These are phyloP conservation scores for Cystobasidium onofrii DNA, from an alignment of 768 basidiomycete species.

Conservation along the genomic window DNA sequence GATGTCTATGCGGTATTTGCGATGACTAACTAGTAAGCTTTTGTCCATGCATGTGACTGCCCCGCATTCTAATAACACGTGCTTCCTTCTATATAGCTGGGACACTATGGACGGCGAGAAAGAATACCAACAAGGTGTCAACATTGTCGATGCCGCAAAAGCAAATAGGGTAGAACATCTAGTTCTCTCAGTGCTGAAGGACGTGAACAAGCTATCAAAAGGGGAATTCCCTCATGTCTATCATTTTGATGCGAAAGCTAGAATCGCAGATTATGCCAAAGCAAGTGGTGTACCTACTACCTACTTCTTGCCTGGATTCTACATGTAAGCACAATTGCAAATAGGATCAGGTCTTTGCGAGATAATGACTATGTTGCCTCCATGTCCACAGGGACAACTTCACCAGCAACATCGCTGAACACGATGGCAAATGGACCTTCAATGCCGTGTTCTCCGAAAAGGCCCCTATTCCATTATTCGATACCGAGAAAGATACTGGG, in stretches of 20 bases:
- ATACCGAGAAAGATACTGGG: not conserved
- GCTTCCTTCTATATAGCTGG: not conserved
- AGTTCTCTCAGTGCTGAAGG: not conserved
- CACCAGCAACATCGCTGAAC: conserved; percentile 1
- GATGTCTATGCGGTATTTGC: not conserved
- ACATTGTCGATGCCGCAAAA: conserved; percentile 2
- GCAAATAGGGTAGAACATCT: not conserved
- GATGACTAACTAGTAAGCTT: not conserved
- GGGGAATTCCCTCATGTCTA: conserved; percentile 7
- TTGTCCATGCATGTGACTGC: no score
- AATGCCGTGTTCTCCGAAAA: not conserved
- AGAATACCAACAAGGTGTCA: conserved; percentile 8
- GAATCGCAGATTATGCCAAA: not conserved
- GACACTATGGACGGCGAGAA: not conserved
- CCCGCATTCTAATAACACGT: not conserved
- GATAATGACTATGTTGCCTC: not conserved
- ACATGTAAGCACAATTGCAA: conserved; percentile 3
- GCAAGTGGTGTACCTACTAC: not conserved
- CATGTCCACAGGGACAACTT: not conserved
- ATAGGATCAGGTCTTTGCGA: no score
- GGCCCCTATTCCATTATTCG: not conserved
- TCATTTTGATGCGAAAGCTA: not conserved
- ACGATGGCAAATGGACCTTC: not conserved
- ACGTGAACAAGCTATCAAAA: not conserved
- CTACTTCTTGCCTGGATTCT: not conserved